Evolutionary conservation across 1,139 yeast genomes (phyloP).

Genomic region (Geotrichum bryndzae): DNA sequence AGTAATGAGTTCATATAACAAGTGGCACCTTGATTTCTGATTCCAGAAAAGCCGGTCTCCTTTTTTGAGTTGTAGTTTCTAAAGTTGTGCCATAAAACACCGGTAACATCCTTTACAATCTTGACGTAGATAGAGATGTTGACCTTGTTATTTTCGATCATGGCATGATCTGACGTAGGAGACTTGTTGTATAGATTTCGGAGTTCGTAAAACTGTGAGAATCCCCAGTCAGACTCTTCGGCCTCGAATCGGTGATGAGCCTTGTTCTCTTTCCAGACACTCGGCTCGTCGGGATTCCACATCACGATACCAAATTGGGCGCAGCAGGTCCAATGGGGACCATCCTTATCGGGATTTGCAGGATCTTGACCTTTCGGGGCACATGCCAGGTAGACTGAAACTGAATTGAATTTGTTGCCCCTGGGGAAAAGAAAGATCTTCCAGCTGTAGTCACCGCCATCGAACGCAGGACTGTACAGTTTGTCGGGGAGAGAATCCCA

Average conservation of each 20-base stretch:
- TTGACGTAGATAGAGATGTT: slow-evolving; percentile 74
- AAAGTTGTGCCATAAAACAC: slow-evolving; percentile 89
- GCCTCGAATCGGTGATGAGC: slow-evolving; percentile 73
- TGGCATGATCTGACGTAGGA: slow-evolving; percentile 31
- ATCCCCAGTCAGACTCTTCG: slow-evolving; percentile 93
- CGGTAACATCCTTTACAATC: slow-evolving; percentile 82
- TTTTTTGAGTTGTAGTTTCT: slow-evolving; percentile 79
- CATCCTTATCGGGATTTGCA: slow-evolving; percentile 7
- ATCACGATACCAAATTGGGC: slow-evolving; percentile 84
- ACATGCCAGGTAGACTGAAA: slow-evolving; percentile 35
- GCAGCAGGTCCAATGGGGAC: slow-evolving; percentile 68
- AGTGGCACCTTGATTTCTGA: slow-evolving; percentile 95
- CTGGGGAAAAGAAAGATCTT: slow-evolving; percentile 70
- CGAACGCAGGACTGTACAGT: slow-evolving; percentile 47
- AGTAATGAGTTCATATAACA: slow-evolving; percentile 88
- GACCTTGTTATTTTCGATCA: slow-evolving; percentile 53
- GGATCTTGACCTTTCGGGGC: slow-evolving; percentile 22
- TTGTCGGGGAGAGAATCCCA: slow-evolving; percentile 51
- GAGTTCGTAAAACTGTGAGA: slow-evolving; percentile 64
- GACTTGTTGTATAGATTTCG: slow-evolving; percentile 41
- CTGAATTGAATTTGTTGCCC: slow-evolving; percentile 40
- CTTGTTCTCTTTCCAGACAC: slow-evolving; percentile 51
- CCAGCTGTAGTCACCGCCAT: slow-evolving; percentile 68
- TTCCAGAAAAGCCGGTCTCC: slow-evolving; percentile 85
- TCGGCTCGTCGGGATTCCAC: slow-evolving; percentile 74